Evolutionary conservation across 768 basidiomycete species (phyloP), one percentile per base, ranked within the genome.

Genomic region (Gymnopilus dilepis): DNA sequence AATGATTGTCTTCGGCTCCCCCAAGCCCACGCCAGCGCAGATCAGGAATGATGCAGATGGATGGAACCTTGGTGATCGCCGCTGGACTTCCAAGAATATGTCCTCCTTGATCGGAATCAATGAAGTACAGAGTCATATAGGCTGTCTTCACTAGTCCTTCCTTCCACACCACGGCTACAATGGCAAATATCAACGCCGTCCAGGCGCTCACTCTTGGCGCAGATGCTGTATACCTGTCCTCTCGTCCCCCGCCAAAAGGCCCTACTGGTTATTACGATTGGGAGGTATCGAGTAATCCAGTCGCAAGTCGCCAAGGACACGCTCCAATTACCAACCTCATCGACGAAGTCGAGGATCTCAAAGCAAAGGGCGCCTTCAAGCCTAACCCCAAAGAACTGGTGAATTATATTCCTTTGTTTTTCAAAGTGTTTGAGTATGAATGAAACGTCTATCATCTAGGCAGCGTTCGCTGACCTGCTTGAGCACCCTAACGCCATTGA

Each of bases 241-340:
- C 37, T n/a, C 57, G 64, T 3, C 48, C 60, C 9, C 60, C 60
- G 11, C 64, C 64, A 6, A 62, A 53, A 4, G 64, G 60, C n/a
- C 64, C 64, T 15, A 65, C 64, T 41, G 64, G 64, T 13, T 65
- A 62, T 40, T 65, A 65, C 22, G 61, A 65, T 54, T 65, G 60
- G 58, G 60, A 65, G 45, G 61, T 65, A 12, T 62, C 64, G 4
- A 59, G 54, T 15, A 54, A 59, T 24, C 58, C 64, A 31, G 61
- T 45, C 9, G 43, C 58, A 9, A 55, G 51, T 8, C 38, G 28
- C 11, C 24, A 62, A 47, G 64, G 60, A 4, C 64, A 62, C 30
- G 62, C 64, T 28, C 13, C 55, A 6, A 43, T 60, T 6, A 24
- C 52, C 42, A 60, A 60, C 40, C 19, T 55, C 6, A 11, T 60